Evolutionary conservation across 2,329 filamentous ascomycete genomes (phyloP), one percentile per base, ranked within the genome.

Genomic region (Trichothecium sympodiale): DNA sequence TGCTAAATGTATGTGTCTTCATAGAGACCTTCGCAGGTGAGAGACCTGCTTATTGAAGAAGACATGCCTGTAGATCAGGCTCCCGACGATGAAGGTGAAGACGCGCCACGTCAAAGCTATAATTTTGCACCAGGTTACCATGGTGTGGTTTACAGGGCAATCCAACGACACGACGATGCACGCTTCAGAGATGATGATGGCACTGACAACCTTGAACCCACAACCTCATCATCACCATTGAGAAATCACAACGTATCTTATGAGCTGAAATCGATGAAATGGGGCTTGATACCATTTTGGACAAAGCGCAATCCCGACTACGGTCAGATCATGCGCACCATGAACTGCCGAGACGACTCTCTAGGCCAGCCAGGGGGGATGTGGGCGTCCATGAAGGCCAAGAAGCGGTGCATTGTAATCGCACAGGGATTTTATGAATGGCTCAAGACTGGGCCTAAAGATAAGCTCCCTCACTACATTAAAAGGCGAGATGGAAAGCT

Each of bases 381-480:
- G 78, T 96, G 91, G 91, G 81, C 74, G 29, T 77, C 74, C 1
- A 93, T 96, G 83, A 95, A 95, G 61, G 77, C 79, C 41, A 75
- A 72, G 46, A 94, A 95, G 60, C 71, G 91, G 20, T 96, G 91
- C 54, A 67, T 96, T 16, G 77, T 96, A 8, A 54, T 94, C 5
- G 87, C 84, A 8, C 82, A 95, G 57, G 91, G 91, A 2, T 98
- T 96, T 58, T 98, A 86, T 51, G 91, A 98, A 58, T 96, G 91
- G 91, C 64, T 93, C 40, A 89, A 89, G 57, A 84, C 80, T 48
- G 80, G 49, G 36, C 67, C 49, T 6, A 88, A 83, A 46, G 81
- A 91, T 36, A 93, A 85, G 59, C 62, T 89, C 2, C 89, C 91
- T 9, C 78, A 96, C 56, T 95, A 78, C 49, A 73, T 86, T 16